Evolutionary conservation across 2,329 filamentous ascomycete genomes (phyloP).

Genomic region (Westerdykella ornata): DNA sequence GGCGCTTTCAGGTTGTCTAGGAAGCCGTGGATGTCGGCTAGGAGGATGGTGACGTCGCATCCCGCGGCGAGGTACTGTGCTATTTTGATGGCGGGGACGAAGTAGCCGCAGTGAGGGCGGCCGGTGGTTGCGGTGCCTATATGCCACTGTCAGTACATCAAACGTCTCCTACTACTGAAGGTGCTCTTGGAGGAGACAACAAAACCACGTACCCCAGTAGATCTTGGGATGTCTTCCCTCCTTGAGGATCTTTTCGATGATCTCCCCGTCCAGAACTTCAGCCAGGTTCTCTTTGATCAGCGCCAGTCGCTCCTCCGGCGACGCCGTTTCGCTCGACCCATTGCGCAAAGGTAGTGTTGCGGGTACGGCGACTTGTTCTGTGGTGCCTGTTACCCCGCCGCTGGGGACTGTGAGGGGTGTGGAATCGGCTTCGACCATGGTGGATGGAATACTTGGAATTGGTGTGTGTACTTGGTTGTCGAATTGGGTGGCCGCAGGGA

Average conservation of each 20-base stretch:
- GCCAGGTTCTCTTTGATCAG: slow-evolving; percentile 76
- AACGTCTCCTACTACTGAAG: neutral
- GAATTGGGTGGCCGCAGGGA: no score
- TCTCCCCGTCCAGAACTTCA: slow-evolving; percentile 77
- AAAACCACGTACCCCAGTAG: slow-evolving; percentile 62
- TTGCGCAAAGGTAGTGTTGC: neutral
- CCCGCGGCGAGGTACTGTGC: slow-evolving; percentile 79
- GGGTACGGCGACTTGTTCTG: neutral
- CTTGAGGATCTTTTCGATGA: slow-evolving; percentile 66
- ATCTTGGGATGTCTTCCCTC: slow-evolving; percentile 63
- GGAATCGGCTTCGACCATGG: neutral
- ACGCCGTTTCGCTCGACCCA: neutral
- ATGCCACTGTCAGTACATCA: slow-evolving; percentile 27
- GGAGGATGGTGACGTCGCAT: slow-evolving; percentile 72
- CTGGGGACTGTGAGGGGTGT: neutral
- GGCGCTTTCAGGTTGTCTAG: slow-evolving; percentile 81
- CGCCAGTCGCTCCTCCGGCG: slow-evolving; percentile 55
- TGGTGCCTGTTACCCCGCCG: neutral
- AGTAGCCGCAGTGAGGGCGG: slow-evolving; percentile 84
- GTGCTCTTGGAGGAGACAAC: slow-evolving; percentile 32
- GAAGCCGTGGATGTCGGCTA: slow-evolving; percentile 61
- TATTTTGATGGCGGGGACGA: slow-evolving; percentile 82
- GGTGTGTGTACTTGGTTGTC: no score
- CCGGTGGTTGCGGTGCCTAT: slow-evolving; percentile 69
- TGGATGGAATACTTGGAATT: neutral